These are phyloP conservation scores for Melampsora larici-populina DNA, from an alignment of 1,284 basidiomycete species.

Conservation along the genomic window DNA sequence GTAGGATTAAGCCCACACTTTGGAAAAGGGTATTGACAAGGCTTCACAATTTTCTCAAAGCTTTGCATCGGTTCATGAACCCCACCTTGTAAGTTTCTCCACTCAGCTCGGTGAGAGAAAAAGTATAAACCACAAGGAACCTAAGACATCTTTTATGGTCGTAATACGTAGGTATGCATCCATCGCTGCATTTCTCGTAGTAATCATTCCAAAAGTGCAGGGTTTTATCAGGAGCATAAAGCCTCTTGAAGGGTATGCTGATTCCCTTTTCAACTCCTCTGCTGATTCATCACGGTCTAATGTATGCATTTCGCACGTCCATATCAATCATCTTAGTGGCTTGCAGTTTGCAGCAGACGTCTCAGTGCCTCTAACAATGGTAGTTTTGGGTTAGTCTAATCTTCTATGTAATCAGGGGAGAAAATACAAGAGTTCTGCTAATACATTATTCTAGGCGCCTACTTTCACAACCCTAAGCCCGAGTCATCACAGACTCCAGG, in stretches of 20 bases:
- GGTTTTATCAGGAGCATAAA: conserved; percentile 51
- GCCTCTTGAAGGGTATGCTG: conserved; percentile 52
- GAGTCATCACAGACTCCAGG: too few relatives aligned
- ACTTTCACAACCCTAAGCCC: conserved; percentile 4
- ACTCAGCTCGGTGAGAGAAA: background rate
- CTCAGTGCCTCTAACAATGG: conserved; percentile 56
- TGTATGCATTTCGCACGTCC: too few relatives aligned
- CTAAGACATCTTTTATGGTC: background rate
- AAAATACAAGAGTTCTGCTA: background rate
- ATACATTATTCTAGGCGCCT: background rate
- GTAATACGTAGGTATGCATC: conserved; percentile 52
- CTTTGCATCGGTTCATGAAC: conserved; percentile 49
- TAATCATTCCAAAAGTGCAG: conserved; percentile 55
- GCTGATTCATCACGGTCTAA: too few relatives aligned
- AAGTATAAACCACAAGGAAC: background rate
- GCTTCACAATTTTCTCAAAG: conserved; percentile 41
- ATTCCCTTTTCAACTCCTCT: background rate
- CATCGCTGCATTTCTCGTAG: conserved; percentile 54
- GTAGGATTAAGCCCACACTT: too few relatives aligned
- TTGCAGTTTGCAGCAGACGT: conserved; percentile 55
- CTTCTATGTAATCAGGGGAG: background rate
- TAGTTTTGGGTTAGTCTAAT: conserved; percentile 53
- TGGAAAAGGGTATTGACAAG: too few relatives aligned
- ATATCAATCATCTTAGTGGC: conserved; percentile 48
- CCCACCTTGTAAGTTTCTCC: conserved; percentile 40